These are phyloP conservation scores for Fusarium compactum DNA, from an alignment of 2,329 filamentous ascomycete species.

Conservation along the genomic window DNA sequence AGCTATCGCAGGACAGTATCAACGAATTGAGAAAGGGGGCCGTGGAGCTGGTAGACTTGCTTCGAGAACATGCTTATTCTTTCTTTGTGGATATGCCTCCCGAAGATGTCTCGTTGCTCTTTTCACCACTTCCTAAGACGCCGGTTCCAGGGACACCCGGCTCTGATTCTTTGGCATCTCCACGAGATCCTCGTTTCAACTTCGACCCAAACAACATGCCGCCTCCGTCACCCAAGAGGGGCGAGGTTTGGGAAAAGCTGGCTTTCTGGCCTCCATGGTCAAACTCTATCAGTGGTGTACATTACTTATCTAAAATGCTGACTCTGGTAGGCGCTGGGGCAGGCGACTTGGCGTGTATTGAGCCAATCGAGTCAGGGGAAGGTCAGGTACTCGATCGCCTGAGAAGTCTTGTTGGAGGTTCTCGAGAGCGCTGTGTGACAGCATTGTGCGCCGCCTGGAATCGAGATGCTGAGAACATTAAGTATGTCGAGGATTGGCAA, in stretches of 20 bases:
- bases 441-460: slow-evolving; percentile 94
- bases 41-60: slow-evolving; percentile 83
- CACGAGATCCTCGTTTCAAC: slow-evolving; percentile 80
- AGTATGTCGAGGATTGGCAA: slow-evolving; percentile 93
- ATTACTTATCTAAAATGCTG: slow-evolving; percentile 87
- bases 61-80: slow-evolving; percentile 81
- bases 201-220: slow-evolving; percentile 84
- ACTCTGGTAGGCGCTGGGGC: slow-evolving; percentile 86
- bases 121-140: slow-evolving; percentile 80
- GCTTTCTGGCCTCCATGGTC: slow-evolving; percentile 97
- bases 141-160: slow-evolving; percentile 53
- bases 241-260: slow-evolving; percentile 91
- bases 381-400: slow-evolving; percentile 76
- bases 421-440: slow-evolving; percentile 86
- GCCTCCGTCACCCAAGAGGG: slow-evolving; percentile 79
- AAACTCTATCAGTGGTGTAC: slow-evolving; percentile 90
- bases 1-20: slow-evolving; percentile 77
- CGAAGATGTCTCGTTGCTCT: slow-evolving; percentile 88
- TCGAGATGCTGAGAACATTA: slow-evolving; percentile 91
- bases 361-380: slow-evolving; percentile 70
- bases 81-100: slow-evolving; percentile 91
- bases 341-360: slow-evolving; percentile 83
- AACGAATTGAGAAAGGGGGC: slow-evolving; percentile 80
- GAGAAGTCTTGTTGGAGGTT: slow-evolving; percentile 78
- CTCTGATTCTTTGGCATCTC: slow-evolving; percentile 61